Evolutionary conservation across 495 filamentous ascomycete genomes (phyloP).

Genomic region (Aspergillus nanangensis): DNA sequence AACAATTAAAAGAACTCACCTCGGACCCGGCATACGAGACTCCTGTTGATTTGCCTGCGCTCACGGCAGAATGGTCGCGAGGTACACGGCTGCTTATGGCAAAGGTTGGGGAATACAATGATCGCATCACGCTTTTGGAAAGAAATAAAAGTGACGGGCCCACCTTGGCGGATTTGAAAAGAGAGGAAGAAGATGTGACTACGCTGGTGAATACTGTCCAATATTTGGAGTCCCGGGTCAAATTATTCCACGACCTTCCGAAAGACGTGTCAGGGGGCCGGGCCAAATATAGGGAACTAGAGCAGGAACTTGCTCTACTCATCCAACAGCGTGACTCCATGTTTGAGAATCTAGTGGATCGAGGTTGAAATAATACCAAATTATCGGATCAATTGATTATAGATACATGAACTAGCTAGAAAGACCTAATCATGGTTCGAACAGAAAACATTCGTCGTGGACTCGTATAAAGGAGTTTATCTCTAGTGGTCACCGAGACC

Average conservation of each 20-base stretch:
- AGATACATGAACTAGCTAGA: slow-evolving; percentile 1
- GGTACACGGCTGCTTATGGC: slow-evolving; percentile 53
- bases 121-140: slow-evolving; percentile 41
- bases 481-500: slow-evolving; percentile 47
- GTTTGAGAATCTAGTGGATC: slow-evolving; percentile 52
- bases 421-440: background rate
- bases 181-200: slow-evolving; percentile 38
- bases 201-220: slow-evolving; percentile 33
- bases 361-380: no score
- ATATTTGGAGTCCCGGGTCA: slow-evolving; percentile 49
- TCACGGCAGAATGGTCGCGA: slow-evolving; percentile 60
- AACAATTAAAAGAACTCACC: slow-evolving; percentile 35
- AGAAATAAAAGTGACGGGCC: slow-evolving; percentile 30
- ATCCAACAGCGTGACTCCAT: slow-evolving; percentile 59
- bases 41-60: slow-evolving; percentile 45
- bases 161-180: slow-evolving; percentile 47
- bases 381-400: no score
- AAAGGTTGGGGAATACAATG: slow-evolving; percentile 55
- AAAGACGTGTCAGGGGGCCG: slow-evolving; percentile 63
- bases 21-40: slow-evolving; percentile 46
- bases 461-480: background rate
- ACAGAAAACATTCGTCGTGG: slow-evolving; percentile 1
- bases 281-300: slow-evolving; percentile 58
- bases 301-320: slow-evolving; percentile 54
- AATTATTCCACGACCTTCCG: slow-evolving; percentile 63